A percentile compares a stretch with the other conserved stretches of the same genome.
Evolutionary conservation across 345 rosid species (phyloP).

Genomic region (Lepidium sativum): DNA sequence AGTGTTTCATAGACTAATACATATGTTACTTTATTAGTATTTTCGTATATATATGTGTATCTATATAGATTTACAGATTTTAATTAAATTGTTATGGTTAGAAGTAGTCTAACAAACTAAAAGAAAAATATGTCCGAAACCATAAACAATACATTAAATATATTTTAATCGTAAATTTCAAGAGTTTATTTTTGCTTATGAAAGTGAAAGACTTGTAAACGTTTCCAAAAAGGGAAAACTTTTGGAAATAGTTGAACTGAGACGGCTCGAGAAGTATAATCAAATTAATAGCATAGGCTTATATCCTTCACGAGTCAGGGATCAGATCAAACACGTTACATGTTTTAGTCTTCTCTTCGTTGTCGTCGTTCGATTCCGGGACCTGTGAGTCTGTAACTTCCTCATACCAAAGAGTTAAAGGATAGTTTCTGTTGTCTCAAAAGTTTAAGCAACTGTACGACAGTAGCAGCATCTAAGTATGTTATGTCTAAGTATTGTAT

Average conservation of each 20-base stretch:
- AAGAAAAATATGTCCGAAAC: slow-evolving; percentile 7
- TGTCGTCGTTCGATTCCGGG: not conserved
- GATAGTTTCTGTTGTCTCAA: not conserved
- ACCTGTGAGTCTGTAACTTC: not conserved
- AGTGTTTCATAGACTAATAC: slow-evolving; percentile 2
- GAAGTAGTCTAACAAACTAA: not conserved
- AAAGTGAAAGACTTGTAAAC: slow-evolving; percentile 3
- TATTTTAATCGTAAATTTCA: not conserved
- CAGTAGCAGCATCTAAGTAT: not conserved
- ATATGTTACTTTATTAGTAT: not conserved
- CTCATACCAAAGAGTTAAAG: not conserved
- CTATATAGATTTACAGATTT: not conserved
- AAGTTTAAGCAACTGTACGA: not conserved
- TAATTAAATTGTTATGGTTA: slow-evolving; percentile 4
- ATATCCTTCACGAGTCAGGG: not conserved
- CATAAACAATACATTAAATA: not conserved
- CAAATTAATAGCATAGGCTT: not conserved
- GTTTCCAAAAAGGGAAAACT: slow-evolving; percentile 8
- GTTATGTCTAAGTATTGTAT: no score
- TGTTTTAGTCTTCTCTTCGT: not conserved
- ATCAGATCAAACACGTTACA: not conserved
- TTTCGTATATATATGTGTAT: not conserved
- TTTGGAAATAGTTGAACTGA: slow-evolving; percentile 7
- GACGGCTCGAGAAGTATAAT: not conserved
- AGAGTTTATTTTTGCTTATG: not conserved